Evolutionary conservation across 164 flowering plant genomes (phyloP), one percentile per base, ranked within the genome.

Genomic region (Paratinospora sagittata): DNA sequence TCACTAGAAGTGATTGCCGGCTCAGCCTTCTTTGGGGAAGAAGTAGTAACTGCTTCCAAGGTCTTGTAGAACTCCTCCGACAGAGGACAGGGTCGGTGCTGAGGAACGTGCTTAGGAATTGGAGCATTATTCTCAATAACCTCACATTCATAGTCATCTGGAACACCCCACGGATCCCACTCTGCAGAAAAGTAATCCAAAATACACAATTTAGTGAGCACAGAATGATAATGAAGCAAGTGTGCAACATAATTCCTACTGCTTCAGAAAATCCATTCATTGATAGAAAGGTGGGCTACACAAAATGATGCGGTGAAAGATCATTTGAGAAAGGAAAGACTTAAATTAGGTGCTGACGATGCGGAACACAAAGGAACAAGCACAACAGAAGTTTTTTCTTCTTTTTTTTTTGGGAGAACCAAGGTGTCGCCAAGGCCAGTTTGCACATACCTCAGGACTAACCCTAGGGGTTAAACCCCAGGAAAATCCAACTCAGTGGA

Each of bases 121-220:
- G 97, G 98, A 67, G 91, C 90, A 83, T 91, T 91, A 76, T 92
- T 88, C 79, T 92, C 97, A 60, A 92, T 83, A 37, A 95, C 85
- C 76, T 92, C 97, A 43, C 89, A 84, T 77, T 88, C 89, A 68
- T 87, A 85, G 74, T 83, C 97, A 2, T 95, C 97, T 17, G 97
- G 96, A 66, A 95, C 91, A 76, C 91, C 97, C 97, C 97, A 95
- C 1, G 96, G 93, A 43, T 89, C 86, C 99, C 99, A 92, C 76
- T 95, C 99, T 92, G 90, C 75, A 82, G 49, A 66, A 41, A 21
- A 39, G 1, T 12, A 36, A 62, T 37, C 11, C 49, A 70, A 70
- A 65, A 62, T 6, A 33, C 19, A 27, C 43, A 39, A 47, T 52
- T 62, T 27, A 62, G 65, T 11, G 30, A 30, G n/a, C 34, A 62